These are phyloP conservation scores for Herpetomonas samuelpessoai DNA, from an alignment of 208 protist genomes.

Conservation along the genomic window DNA sequence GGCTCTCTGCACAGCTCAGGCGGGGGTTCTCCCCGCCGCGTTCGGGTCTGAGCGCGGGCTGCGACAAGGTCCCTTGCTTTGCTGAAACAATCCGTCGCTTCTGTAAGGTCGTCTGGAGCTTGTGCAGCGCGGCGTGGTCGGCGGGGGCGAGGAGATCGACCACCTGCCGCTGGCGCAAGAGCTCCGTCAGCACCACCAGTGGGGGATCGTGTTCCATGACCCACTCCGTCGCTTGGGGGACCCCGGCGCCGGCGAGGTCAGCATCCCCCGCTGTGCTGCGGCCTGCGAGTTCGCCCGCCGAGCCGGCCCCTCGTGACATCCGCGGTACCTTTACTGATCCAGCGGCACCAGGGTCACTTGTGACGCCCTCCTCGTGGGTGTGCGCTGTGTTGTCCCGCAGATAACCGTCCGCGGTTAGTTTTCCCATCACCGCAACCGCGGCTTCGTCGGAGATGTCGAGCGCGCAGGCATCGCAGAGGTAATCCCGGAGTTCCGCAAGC, in stretches of 20 bases:
- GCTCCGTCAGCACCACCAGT: slow-evolving; percentile 8
- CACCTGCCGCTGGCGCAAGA: slow-evolving; percentile 16
- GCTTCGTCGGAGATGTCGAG: slow-evolving; percentile 35
- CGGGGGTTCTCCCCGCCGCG: background rate
- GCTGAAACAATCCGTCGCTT: no score
- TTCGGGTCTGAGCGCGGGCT: background rate
- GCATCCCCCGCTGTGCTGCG: no score
- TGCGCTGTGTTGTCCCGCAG: background rate
- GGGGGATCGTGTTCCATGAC: slow-evolving; percentile 13
- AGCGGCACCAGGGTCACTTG: no score
- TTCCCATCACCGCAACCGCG: slow-evolving; percentile 22
- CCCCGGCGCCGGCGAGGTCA: no score
- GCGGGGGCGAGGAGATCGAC: slow-evolving; percentile 15
- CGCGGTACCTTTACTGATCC: no score
- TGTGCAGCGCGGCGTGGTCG: background rate
- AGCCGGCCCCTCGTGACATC: no score
- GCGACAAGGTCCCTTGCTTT: no score
- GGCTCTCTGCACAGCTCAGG: background rate
- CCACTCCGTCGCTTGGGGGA: background rate
- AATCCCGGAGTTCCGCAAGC: slow-evolving; percentile 38
- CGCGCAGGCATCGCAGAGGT: slow-evolving; percentile 46
- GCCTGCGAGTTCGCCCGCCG: no score
- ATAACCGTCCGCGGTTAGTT: slow-evolving; percentile 29
- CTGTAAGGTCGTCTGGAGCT: background rate
- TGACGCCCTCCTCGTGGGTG: no score